Conservation (phyloP, 2,329 filamentous ascomycete genomes). For the Colletotrichum agaves region DNA sequence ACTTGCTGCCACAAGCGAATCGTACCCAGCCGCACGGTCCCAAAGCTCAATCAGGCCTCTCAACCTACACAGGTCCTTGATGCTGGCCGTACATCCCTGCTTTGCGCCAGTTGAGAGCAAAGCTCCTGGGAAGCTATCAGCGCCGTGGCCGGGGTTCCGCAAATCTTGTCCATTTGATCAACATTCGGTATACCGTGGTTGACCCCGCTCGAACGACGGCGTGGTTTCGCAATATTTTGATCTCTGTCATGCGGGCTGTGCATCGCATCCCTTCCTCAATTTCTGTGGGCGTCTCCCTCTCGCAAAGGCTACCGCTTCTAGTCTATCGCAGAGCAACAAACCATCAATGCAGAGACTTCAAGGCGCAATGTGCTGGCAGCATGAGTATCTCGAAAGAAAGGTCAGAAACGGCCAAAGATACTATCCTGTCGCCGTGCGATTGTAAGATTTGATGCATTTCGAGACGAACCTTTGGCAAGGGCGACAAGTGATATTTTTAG, state of each 20-base stretch:
- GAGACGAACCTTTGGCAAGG: no score
- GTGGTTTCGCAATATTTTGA: background rate
- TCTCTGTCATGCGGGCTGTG: background rate
- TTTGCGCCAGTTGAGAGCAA: background rate
- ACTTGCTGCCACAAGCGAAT: background rate
- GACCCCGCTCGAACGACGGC: background rate
- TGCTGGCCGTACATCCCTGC: no score
- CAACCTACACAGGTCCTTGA: no score
- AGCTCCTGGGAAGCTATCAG: background rate
- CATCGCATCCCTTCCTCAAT: no score
- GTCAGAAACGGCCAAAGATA: background rate
- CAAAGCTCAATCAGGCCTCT: background rate
- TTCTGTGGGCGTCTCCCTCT: no score
- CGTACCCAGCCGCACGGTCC: background rate
- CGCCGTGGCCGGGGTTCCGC: background rate
- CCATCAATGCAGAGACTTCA: background rate
- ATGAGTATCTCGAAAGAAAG: background rate
- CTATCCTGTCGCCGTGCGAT: background rate
- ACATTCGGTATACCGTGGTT: background rate
- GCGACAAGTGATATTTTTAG: background rate
- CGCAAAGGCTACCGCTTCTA: no score
- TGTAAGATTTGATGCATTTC: background rate
- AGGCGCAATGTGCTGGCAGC: accelerated
- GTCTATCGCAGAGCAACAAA: no score
- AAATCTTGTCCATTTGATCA: background rate